phyloP scores from a whole-genome alignment of 2,329 filamentous ascomycete species.

The Colletotrichum cereale region DNA sequence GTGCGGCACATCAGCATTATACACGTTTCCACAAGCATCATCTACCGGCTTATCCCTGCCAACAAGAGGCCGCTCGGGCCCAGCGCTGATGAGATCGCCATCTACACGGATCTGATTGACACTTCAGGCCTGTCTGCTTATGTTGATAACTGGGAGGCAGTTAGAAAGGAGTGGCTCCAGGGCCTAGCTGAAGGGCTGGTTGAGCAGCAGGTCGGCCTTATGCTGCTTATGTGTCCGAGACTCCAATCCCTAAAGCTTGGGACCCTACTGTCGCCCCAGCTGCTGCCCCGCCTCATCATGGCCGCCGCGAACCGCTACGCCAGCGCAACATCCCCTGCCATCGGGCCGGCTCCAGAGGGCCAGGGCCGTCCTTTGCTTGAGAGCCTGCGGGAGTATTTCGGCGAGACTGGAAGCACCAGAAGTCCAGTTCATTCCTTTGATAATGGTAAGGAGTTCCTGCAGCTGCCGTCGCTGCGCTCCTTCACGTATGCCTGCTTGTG shows the following conservation, averaged over 20 bases:
- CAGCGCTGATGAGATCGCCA: background rate
- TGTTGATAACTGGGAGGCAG: background rate
- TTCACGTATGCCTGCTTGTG: background rate
- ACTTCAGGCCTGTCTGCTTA: background rate
- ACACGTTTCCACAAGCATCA: conserved; percentile 8
- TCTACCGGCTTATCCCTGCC: background rate
- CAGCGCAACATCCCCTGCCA: background rate
- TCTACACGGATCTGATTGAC: conserved; percentile 4
- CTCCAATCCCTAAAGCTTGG: background rate
- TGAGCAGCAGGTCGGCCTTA: conserved; percentile 9
- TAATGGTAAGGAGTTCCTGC: conserved; percentile 6
- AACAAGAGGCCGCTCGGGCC: conserved; percentile 1
- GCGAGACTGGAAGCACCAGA: conserved; percentile 4
- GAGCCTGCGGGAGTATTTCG: background rate
- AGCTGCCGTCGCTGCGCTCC: background rate
- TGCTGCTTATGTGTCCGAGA: background rate
- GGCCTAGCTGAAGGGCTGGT: background rate
- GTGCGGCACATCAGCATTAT: conserved; percentile 1
- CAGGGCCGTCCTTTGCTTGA: background rate
- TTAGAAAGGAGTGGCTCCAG: background rate
- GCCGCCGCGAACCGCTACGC: background rate
- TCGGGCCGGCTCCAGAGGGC: background rate
- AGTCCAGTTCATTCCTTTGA: conserved; percentile 9
- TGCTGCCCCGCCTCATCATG: conserved; percentile 1
- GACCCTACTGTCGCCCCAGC: background rate